Evolutionary conservation across 2,329 filamentous ascomycete species (phyloP).

Genomic region (Lasiodiplodia theobromae): DNA sequence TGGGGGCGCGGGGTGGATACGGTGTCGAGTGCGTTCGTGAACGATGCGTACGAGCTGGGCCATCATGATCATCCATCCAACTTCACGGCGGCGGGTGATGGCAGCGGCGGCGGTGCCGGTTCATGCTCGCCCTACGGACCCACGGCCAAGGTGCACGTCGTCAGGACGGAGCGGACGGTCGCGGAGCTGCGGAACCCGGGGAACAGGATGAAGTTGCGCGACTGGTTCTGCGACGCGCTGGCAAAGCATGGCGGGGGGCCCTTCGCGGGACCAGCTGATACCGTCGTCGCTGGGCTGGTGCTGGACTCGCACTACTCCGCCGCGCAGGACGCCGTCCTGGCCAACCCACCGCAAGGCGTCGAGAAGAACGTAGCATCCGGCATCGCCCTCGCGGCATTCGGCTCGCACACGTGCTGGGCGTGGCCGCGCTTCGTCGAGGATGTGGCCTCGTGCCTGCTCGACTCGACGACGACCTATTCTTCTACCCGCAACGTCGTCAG

Average conservation of each 20-base stretch:
- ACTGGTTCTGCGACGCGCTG: constrained; percentile 38
- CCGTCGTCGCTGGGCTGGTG: constrained; percentile 43
- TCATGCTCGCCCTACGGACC: constrained; percentile 30
- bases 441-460: constrained; percentile 41
- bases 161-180: constrained; percentile 38
- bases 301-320: constrained; percentile 41
- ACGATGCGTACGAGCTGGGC: constrained; percentile 18
- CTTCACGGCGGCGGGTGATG: constrained; percentile 11
- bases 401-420: constrained; percentile 40
- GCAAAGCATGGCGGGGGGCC: constrained; percentile 34
- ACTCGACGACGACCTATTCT: constrained; percentile 44
- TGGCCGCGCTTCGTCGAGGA: constrained; percentile 44
- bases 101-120: constrained; percentile 2
- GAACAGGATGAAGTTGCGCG: constrained; percentile 30
- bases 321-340: constrained; percentile 36
- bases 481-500: too few relatives aligned
- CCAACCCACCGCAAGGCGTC: constrained; percentile 28
- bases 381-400: constrained; percentile 39
- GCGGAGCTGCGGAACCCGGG: constrained; percentile 36
- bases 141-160: constrained; percentile 40
- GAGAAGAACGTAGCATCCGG: constrained; percentile 23
- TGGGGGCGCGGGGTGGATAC: constrained; percentile 37
- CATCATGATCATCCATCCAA: background rate
- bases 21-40: constrained; percentile 36
- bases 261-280: constrained; percentile 36